Base-by-base conservation (phyloP, 306 rosid genomes). In the Prunus fruticosa region DNA sequence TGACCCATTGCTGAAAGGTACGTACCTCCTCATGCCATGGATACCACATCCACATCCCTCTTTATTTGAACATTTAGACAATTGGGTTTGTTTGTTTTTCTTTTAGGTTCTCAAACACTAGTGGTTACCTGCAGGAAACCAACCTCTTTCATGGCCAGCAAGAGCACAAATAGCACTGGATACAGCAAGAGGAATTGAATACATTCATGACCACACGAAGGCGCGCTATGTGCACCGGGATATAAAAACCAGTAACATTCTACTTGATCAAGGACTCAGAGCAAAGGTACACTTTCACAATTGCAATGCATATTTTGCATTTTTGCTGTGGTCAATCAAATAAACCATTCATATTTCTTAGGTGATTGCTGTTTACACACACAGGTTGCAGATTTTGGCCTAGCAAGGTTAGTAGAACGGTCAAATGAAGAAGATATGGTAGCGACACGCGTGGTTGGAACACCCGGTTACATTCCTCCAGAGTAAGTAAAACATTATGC, bases 391-490 rank as follows among this genome's bases (percentile, higher is more conserved):
- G 92, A 88, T 88, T 90, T 90, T 43, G 96, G 96, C 34, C 81
- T 90, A 34, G 96, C 83, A 79, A 90, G 78, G 60, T 74, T 90
- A 1, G 87, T 83, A 3, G 96, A 82, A 82, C 23, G 91, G 73
- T 81, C 86, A 28, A 82, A 71, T 9, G 89, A 83, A 50, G 89
- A 76, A 63, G 92, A 88, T 66, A 81, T 78, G 34, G 68, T 84
- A 41, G 88, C 89, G 43, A 90, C 96, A 28, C 82, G 84, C 5
- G 87, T 90, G 67, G 96, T 86, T 65, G 96, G 96, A 73, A 90
- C 96, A 58, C 92, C 88, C 8, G 96, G 92, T 79, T 83, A 88
- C 78, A 88, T 90, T 84, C 86, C 96, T 53, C 92, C 96, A 3
- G 92, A 90, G 91, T 88, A 81, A 71, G 88, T 60, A 23, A n/a